Conservation (phyloP, 2,329 filamentous ascomycete species). For the Aspergillus carbonarius region DNA sequence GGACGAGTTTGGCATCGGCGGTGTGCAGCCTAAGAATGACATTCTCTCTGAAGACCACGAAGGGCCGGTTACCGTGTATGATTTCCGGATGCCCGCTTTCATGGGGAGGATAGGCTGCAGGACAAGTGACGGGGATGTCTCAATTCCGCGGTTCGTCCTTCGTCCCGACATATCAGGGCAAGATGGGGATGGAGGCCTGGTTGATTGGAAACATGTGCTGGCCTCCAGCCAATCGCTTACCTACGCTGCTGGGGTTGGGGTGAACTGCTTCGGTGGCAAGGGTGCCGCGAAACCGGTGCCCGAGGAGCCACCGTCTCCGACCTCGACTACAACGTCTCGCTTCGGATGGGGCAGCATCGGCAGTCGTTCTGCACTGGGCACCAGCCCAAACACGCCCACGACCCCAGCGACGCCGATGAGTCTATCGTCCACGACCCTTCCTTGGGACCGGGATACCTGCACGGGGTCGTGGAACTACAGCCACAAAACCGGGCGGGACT, state of each 20-base stretch:
- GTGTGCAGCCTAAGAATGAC: constrained; percentile 24
- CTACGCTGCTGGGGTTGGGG: constrained; percentile 36
- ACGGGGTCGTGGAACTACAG: constrained; percentile 45
- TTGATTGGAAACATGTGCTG: constrained; percentile 47
- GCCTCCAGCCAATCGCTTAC: constrained; percentile 41
- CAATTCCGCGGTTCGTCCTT: constrained; percentile 42
- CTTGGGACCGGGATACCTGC: constrained; percentile 45
- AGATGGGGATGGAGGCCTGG: constrained; percentile 45
- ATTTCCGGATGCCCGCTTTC: constrained; percentile 44
- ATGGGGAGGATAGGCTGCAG: constrained; percentile 39
- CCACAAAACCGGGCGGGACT: constrained; percentile 42
- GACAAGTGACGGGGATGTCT: constrained; percentile 26
- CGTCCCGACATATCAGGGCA: constrained; percentile 43
- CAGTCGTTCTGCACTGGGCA: constrained; percentile 30
- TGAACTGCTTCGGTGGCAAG: constrained; percentile 33
- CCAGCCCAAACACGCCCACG: constrained; percentile 31
- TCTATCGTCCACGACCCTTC: constrained; percentile 28
- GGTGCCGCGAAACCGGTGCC: constrained; percentile 20
- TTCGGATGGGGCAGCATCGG: constrained; percentile 39
- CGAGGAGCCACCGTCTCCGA: constrained; percentile 33
- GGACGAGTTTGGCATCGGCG: constrained; percentile 35
- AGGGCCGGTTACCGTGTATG: constrained; percentile 38
- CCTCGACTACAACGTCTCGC: constrained; percentile 32
- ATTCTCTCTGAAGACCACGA: constrained; percentile 20
- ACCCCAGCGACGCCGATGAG: constrained; percentile 35